Percentiles rank a stretch among this genome's conserved stretches.
These are phyloP conservation scores for Sphaceloma murrayae DNA, from an alignment of 2,329 filamentous ascomycete genomes.

Conservation along the genomic window DNA sequence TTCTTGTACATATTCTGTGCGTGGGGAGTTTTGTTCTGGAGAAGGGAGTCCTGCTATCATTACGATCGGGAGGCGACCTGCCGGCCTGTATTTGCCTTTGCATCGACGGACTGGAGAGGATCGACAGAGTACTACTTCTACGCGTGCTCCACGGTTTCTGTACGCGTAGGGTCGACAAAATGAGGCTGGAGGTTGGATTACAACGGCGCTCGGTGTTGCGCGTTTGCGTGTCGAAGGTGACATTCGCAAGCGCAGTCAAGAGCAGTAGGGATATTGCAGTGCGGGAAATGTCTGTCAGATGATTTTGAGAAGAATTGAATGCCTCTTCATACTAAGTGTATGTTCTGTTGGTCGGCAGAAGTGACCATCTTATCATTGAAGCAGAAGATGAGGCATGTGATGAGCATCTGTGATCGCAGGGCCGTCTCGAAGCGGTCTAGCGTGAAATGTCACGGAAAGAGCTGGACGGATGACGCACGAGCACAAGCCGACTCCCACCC, in stretches of 20 bases:
- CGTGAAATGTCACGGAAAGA: background rate
- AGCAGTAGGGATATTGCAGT: background rate
- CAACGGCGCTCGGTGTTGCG: background rate
- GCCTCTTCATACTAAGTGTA: background rate
- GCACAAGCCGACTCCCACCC: background rate
- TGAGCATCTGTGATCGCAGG: background rate
- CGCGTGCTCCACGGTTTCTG: no score
- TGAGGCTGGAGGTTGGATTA: background rate
- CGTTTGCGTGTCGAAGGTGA: background rate
- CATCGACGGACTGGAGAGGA: background rate
- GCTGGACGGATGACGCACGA: background rate
- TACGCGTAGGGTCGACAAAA: no score
- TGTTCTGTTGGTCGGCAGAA: no score
- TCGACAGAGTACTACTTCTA: no score
- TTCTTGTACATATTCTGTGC: background rate
- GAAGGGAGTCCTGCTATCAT: background rate
- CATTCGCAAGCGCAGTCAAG: background rate
- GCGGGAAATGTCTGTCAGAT: background rate
- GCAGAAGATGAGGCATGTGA: background rate
- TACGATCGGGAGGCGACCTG: background rate
- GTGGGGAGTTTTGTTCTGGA: background rate
- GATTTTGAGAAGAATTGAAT: background rate
- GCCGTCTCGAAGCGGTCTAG: background rate
- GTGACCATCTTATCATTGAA: no score
- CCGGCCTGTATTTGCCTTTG: conserved; percentile 3